Conservation (phyloP, 306 rosid genomes). For the Urtica urens region DNA sequence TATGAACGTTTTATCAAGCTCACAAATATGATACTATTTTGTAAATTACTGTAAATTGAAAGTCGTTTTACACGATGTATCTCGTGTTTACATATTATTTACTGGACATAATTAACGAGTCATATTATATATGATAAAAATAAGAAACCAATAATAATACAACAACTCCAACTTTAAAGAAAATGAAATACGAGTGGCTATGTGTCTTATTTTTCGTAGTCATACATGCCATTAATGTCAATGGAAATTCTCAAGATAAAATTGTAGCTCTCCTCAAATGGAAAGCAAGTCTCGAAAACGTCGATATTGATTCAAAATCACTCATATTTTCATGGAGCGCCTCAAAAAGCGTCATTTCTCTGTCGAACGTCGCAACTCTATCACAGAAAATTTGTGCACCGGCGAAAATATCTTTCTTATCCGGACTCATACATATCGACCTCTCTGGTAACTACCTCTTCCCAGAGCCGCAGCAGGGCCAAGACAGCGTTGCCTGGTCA, state of each 20-base stretch:
- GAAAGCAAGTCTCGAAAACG: not conserved
- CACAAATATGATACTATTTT: too few relatives aligned
- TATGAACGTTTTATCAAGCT: too few relatives aligned
- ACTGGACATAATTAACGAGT: too few relatives aligned
- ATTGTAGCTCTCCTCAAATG: not conserved
- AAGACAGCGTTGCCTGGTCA: too few relatives aligned
- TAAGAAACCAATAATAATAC: too few relatives aligned
- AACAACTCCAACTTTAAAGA: not conserved
- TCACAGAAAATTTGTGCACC: slow-evolving; percentile 10
- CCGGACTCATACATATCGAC: slow-evolving; percentile 22
- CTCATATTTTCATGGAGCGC: slow-evolving; percentile 12
- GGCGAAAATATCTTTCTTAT: slow-evolving; percentile 10
- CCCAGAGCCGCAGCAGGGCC: too few relatives aligned
- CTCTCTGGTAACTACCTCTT: slow-evolving; percentile 18
- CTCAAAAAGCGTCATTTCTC: not conserved
- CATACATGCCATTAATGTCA: not conserved
- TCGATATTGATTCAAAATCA: not conserved
- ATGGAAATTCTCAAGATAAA: not conserved
- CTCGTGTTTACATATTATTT: too few relatives aligned
- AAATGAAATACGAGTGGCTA: not conserved
- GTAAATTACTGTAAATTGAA: too few relatives aligned
- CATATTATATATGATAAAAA: too few relatives aligned
- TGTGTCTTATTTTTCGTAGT: not conserved
- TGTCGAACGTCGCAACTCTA: not conserved
- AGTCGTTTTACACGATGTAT: too few relatives aligned